A percentile compares a stretch with the other conserved stretches of the same genome.
Evolutionary conservation across 169 alveolate genomes (phyloP).

Genomic region (Eimeria brunetti): DNA sequence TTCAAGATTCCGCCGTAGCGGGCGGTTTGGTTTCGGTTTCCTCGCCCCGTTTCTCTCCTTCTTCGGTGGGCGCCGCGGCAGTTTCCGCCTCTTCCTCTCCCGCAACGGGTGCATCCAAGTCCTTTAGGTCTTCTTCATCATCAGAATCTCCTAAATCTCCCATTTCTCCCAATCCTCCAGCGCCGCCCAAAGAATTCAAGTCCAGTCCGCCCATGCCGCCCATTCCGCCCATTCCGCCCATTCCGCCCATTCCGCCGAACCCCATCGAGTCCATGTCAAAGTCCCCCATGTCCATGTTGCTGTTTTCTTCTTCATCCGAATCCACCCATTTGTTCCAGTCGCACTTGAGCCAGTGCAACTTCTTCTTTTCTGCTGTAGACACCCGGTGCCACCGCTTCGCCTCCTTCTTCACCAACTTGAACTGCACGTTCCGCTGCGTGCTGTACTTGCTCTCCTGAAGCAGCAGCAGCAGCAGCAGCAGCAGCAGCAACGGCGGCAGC

Average conservation of each 20-base stretch:
- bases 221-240: constrained; percentile 86
- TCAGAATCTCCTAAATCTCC: constrained; percentile 84
- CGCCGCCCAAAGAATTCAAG: constrained; percentile 83
- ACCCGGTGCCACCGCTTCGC: constrained; percentile 72
- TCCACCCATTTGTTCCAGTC: constrained; percentile 84
- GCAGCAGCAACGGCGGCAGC: too few relatives aligned
- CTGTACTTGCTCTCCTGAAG: constrained; percentile 78
- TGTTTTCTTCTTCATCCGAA: constrained; percentile 80
- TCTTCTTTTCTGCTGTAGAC: constrained; percentile 11
- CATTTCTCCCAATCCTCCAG: constrained; percentile 73
- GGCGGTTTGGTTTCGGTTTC: neutral
- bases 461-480: constrained; percentile 20
- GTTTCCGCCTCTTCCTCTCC: constrained; percentile 15
- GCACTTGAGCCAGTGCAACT: constrained; percentile 76
- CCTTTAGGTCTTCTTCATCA: constrained; percentile 68
- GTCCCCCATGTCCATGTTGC: constrained; percentile 76
- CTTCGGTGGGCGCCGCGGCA: neutral
- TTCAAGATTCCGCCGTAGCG: constrained; percentile 21
- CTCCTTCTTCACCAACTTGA: constrained; percentile 81
- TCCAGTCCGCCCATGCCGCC: constrained; percentile 85
- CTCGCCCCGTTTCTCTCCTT: neutral
- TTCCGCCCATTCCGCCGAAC: constrained; percentile 82
- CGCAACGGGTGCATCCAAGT: constrained; percentile 62
- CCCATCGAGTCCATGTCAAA: constrained; percentile 82
- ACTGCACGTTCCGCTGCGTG: constrained; percentile 77